Evolutionary conservation across 805 yeast species (phyloP), one percentile per base, ranked within the genome.

Genomic region (Brettanomyces anomalus): DNA sequence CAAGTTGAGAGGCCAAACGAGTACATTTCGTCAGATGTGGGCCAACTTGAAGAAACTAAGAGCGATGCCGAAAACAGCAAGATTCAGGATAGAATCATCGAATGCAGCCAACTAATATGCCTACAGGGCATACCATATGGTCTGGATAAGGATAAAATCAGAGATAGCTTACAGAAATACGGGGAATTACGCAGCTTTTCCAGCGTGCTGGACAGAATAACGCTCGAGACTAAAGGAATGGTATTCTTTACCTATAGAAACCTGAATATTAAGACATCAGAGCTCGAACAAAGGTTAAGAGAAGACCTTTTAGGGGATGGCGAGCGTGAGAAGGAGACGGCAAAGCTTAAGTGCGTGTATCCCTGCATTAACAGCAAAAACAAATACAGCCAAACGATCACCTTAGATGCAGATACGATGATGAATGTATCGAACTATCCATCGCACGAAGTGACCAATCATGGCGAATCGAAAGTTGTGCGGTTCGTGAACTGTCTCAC

Each of bases 401-500:
- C 47, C 3, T 16, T 60, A 4, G 49, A 57, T 1, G 51, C 56
- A 3, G 46, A 46, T 10, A 48, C 49, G 4, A 40, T 62, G 8
- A 41, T 46, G 21, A 50, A 53, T 5, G 38, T 46, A 4, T 43
- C 45, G 11, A 43, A 42, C 39, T 31, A 33, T 5, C 43, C 34
- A 18, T 32, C 48, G 4, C 21, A 42, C 4, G 43, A 45, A 6
- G 44, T 57, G 1, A 33, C 58, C 1, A 49, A 40, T n/a, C 59
- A 53, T 36, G 41, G 43, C 24, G 34, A 35, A 33, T 59, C 79
- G 0, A 68, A 57, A 14, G 86, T 84, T 1, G 55, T 89, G 6
- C 77, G 82, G 43, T 60, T 88, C 4, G 57, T 85, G 32, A 89
- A 88, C 54, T 65, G 77, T 37, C 70, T 85, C 1, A 72, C 81